A percentile compares a stretch with the other conserved stretches of the same genome.
Evolutionary conservation across 2,329 filamentous ascomycete species (phyloP).

Genomic region (Aspergillus aculeatinus): DNA sequence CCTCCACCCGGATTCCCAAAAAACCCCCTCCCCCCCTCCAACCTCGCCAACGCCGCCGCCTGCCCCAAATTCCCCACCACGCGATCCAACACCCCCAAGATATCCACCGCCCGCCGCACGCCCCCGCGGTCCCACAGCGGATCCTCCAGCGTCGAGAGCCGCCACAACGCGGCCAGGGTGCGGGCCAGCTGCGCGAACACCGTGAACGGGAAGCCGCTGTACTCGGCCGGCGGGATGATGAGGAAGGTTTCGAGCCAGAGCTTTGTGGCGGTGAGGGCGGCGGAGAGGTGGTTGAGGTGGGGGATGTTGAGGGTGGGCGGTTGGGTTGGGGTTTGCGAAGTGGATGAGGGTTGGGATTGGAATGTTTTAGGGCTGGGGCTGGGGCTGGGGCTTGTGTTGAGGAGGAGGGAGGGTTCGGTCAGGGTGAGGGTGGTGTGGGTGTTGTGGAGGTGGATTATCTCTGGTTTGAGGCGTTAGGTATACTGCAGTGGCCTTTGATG

Average conservation of each 20-base stretch:
- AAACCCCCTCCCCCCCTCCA: not conserved
- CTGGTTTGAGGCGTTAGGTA: not conserved
- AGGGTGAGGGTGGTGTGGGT: conserved; percentile 2
- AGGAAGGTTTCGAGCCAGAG: conserved; percentile 11
- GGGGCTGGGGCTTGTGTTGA: not conserved
- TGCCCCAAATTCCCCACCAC: conserved; percentile 7
- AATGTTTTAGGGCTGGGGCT: too few species aligned
- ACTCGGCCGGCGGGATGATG: conserved; percentile 6
- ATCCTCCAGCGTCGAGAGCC: conserved; percentile 9
- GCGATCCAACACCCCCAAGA: not conserved
- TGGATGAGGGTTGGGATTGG: not conserved
- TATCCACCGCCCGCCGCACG: conserved; percentile 1
- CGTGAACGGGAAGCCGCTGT: conserved; percentile 7
- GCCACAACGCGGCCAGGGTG: conserved; percentile 4
- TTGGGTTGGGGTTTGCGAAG: not conserved
- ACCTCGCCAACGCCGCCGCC: conserved; percentile 4
- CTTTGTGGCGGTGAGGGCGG: conserved; percentile 8
- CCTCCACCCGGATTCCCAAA: not conserved
- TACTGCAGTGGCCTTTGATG: not conserved
- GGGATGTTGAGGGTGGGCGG: not conserved
- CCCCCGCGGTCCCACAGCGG: conserved; percentile 4
- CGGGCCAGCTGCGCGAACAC: conserved; percentile 11
- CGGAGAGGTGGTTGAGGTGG: conserved; percentile 1
- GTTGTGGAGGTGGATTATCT: conserved; percentile 11
- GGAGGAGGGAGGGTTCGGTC: conserved; percentile 5